A percentile compares a stretch with the other conserved stretches of the same genome.
Evolutionary conservation across 2,329 filamentous ascomycete genomes (phyloP).

Genomic region (Nothophaeocryptopus gaeumannii): DNA sequence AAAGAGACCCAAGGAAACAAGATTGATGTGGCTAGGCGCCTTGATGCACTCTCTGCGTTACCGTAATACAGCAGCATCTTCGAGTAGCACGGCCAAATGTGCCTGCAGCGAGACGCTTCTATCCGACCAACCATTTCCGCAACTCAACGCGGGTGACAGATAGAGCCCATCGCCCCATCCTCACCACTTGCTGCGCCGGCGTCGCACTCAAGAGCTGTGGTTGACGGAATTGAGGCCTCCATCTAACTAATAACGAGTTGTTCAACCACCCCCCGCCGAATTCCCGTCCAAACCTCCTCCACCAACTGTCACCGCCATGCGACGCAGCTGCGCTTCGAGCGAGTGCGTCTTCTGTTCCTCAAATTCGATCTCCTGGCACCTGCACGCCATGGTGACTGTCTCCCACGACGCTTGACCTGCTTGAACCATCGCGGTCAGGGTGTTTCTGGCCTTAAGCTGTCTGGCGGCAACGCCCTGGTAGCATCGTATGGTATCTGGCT

Average conservation of each 20-base stretch:
- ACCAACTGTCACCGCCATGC: conserved; percentile 1
- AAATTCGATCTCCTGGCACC: conserved; percentile 9
- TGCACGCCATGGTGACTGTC: conserved; percentile 11
- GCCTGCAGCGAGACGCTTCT: not conserved
- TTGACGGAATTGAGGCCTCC: no score
- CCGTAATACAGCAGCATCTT: not conserved
- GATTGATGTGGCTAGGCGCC: conserved; percentile 2
- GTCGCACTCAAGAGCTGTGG: no score
- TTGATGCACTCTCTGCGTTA: not conserved
- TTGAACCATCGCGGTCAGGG: conserved; percentile 8
- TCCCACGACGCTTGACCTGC: conserved; percentile 16
- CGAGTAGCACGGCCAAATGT: not conserved
- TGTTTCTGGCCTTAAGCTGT: conserved; percentile 5
- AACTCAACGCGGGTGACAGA: not conserved
- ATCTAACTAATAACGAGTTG: no score
- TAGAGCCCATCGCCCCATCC: not conserved
- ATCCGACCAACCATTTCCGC: conserved; percentile 5
- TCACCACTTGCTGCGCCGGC: not conserved
- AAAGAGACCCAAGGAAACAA: not conserved
- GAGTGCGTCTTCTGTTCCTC: conserved; percentile 6
- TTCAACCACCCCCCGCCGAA: no score
- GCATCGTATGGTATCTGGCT: conserved; percentile 7
- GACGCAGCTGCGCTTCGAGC: conserved; percentile 7
- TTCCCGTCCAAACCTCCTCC: not conserved
- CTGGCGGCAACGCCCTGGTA: conserved; percentile 8